A percentile compares a stretch with the other conserved stretches of the same genome.
Conservation (phyloP, 352 stramenopile species). For the Globisporangium mamillatum region DNA sequence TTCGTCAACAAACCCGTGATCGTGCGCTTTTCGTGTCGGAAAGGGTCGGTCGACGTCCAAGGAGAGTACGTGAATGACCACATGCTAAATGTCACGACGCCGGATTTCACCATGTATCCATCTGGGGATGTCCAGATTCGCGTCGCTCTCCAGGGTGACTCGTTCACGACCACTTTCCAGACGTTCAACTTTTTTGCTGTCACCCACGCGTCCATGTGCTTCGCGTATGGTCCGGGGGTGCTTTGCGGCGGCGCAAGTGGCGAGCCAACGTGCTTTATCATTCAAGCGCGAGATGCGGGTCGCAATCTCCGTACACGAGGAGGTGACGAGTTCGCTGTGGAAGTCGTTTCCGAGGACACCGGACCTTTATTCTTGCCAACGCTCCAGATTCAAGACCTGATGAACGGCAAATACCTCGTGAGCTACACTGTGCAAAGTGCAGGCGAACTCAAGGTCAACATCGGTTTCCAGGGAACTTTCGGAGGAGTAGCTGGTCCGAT, state of each 20-base stretch:
- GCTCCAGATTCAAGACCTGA: constrained; percentile 78
- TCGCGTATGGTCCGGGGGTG: constrained; percentile 93
- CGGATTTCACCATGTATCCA: constrained; percentile 89
- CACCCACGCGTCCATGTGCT: constrained; percentile 78
- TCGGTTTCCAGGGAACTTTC: constrained; percentile 94
- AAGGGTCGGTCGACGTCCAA: constrained; percentile 88
- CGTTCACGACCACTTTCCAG: constrained; percentile 93
- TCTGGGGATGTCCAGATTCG: constrained; percentile 87
- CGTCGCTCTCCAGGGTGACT: constrained; percentile 90
- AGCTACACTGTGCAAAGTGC: constrained; percentile 82
- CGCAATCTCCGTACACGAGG: constrained; percentile 84
- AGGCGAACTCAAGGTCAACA: constrained; percentile 82
- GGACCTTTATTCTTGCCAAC: constrained; percentile 54
- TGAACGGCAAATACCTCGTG: constrained; percentile 93
- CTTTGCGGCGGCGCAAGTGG: constrained; percentile 77
- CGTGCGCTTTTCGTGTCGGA: constrained; percentile 90
- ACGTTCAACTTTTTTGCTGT: constrained; percentile 94
- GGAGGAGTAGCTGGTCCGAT: constrained; percentile 83
- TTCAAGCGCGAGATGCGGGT: constrained; percentile 80
- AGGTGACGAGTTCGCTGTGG: constrained; percentile 91
- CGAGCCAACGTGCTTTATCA: constrained; percentile 77
- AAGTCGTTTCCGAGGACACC: constrained; percentile 48
- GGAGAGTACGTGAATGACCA: constrained; percentile 89
- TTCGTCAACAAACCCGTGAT: constrained; percentile 82
- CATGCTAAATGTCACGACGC: constrained; percentile 84